Conservation (phyloP, 2,329 filamentous ascomycete genomes). For the Xylariaceae sp. region DNA sequence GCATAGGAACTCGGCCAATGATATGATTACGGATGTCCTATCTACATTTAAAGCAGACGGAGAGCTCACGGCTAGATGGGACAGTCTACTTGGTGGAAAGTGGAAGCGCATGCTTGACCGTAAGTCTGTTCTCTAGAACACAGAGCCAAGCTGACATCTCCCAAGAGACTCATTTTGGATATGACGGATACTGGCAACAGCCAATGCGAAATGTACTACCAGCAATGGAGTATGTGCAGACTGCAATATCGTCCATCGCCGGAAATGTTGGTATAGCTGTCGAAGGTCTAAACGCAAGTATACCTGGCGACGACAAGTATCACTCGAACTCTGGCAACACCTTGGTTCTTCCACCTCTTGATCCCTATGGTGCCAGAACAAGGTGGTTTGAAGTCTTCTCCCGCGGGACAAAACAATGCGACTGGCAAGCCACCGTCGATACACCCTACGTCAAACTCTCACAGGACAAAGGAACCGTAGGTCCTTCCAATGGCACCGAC, state of each 20-base stretch:
- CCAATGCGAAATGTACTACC: conserved; percentile 69
- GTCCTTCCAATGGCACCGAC: conserved; percentile 46
- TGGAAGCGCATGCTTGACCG: conserved; percentile 63
- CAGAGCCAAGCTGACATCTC: not conserved
- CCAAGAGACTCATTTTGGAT: conserved; percentile 52
- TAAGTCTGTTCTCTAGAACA: conserved; percentile 23
- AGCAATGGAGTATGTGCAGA: conserved; percentile 58
- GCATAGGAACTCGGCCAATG: conserved; percentile 50
- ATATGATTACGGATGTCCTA: conserved; percentile 50
- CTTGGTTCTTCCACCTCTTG: conserved; percentile 55
- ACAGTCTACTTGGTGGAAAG: conserved; percentile 58
- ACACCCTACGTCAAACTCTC: conserved; percentile 52
- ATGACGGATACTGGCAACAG: conserved; percentile 63
- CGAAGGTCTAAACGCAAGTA: conserved; percentile 64
- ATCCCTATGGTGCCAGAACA: conserved; percentile 53
- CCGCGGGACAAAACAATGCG: conserved; percentile 52
- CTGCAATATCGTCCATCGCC: conserved; percentile 53
- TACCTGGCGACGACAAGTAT: conserved; percentile 65
- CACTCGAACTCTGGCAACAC: conserved; percentile 54
- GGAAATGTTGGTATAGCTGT: conserved; percentile 63
- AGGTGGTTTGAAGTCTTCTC: conserved; percentile 65
- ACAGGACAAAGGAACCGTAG: conserved; percentile 48
- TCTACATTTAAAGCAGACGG: conserved; percentile 56
- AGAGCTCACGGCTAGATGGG: conserved; percentile 54
- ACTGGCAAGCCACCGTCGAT: conserved; percentile 49